A percentile compares a stretch with the other conserved stretches of the same genome.
These are phyloP conservation scores for Histomonas meleagridis DNA, from an alignment of 208 protist genomes.

Conservation along the genomic window DNA sequence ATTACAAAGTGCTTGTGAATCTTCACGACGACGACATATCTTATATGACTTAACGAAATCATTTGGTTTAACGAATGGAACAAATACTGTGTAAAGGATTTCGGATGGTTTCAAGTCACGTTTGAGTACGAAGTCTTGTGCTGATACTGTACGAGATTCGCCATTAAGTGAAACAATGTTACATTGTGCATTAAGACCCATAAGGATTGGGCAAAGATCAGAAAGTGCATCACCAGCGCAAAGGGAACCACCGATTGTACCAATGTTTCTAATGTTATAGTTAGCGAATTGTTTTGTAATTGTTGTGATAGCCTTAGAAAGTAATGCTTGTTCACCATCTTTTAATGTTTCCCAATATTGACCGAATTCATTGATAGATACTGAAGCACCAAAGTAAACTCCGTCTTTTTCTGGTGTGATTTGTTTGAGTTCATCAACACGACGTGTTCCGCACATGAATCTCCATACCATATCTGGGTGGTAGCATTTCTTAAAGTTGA, in stretches of 20 bases:
- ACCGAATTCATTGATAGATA: background rate
- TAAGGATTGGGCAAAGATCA: background rate
- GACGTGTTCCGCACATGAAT: background rate
- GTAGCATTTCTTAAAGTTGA: background rate
- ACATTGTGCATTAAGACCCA: background rate
- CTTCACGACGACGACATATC: background rate
- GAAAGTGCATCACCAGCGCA: background rate
- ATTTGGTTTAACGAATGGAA: background rate
- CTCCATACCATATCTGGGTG: background rate
- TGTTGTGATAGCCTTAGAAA: background rate
- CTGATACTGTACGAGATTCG: background rate
- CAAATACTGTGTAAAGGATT: background rate
- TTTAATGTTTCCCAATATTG: background rate
- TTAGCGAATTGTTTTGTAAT: slow-evolving; percentile 13
- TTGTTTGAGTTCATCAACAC: background rate
- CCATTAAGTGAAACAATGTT: background rate
- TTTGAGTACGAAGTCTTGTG: background rate
- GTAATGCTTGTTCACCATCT: background rate
- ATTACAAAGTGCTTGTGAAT: background rate
- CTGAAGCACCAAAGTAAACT: background rate
- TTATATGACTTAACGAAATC: background rate
- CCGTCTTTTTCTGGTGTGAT: background rate
- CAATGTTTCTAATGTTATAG: slow-evolving; percentile 8
- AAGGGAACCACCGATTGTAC: background rate
- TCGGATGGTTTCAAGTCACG: background rate